These are phyloP conservation scores for Phialocephala sp. DNA, from an alignment of 2,329 filamentous ascomycete genomes.

Conservation along the genomic window DNA sequence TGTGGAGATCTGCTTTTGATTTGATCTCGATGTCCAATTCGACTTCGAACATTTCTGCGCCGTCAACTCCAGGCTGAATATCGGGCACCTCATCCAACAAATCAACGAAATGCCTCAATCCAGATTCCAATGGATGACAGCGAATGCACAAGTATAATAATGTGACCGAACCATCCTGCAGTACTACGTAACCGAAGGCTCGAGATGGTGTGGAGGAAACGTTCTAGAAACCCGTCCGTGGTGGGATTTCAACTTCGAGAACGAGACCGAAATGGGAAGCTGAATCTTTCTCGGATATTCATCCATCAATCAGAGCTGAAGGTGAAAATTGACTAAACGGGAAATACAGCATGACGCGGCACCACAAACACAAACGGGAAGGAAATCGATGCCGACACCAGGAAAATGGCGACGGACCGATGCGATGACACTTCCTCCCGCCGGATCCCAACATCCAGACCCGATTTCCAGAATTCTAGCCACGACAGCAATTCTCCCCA, in stretches of 20 bases:
- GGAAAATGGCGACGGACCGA: not conserved
- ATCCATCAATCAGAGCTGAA: not conserved
- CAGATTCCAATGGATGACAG: not conserved
- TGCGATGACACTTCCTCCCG: not conserved
- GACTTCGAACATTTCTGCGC: not conserved
- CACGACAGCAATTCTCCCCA: not conserved
- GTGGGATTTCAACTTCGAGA: not conserved
- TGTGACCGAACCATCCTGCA: not conserved
- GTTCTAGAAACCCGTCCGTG: not conserved
- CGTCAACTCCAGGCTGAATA: not conserved
- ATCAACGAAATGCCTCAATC: not conserved
- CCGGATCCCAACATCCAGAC: not conserved
- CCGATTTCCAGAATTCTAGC: not conserved
- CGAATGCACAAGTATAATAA: not conserved
- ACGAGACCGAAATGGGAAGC: not conserved
- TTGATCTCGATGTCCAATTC: too few species aligned
- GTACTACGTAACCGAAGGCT: not conserved
- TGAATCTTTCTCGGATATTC: not conserved
- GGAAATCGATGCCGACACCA: not conserved
- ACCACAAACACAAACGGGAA: not conserved
- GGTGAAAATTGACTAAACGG: not conserved
- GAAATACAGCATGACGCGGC: not conserved
- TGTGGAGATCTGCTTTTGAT: not conserved
- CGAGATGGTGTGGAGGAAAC: conserved; percentile 7
- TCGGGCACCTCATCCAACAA: not conserved